Conservation (phyloP, 2,329 filamentous ascomycete species). For the Apiospora aurea region DNA sequence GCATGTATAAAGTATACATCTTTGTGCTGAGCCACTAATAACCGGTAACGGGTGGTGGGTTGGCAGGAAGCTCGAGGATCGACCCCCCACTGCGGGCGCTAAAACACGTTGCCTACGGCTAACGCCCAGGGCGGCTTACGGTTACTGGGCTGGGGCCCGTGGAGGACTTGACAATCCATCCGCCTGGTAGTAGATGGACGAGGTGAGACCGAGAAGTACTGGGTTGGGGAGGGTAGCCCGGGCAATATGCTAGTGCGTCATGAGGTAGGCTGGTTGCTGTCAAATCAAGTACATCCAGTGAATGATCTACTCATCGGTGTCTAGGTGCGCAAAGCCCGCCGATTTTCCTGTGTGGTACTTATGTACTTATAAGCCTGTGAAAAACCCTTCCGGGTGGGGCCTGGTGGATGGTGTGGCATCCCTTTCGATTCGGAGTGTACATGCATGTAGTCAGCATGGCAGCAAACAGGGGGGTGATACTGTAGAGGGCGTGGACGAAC, state of each 20-base stretch:
- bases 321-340: background rate
- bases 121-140: constrained; percentile 9
- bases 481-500: constrained; percentile 13
- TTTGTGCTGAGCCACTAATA: too few relatives aligned
- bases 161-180: background rate
- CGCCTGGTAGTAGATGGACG: too few relatives aligned
- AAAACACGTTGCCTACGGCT: background rate
- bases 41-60: background rate
- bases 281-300: background rate
- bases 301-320: background rate
- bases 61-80: constrained; percentile 1
- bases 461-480: background rate
- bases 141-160: background rate
- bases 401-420: background rate
- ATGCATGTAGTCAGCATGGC: constrained; percentile 10
- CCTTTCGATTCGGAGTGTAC: background rate
- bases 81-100: constrained; percentile 14
- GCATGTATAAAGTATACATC: too few relatives aligned
- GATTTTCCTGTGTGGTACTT: constrained; percentile 3
- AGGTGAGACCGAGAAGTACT: too few relatives aligned
- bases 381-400: background rate
- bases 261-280: too few relatives aligned
- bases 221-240: too few relatives aligned
- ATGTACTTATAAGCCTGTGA: background rate
- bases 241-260: too few relatives aligned